A percentile compares a stretch with the other conserved stretches of the same genome.
These are phyloP conservation scores for Chytriomyces confervae DNA, from an alignment of 192 early-diverging fungal species.

Conservation along the genomic window DNA sequence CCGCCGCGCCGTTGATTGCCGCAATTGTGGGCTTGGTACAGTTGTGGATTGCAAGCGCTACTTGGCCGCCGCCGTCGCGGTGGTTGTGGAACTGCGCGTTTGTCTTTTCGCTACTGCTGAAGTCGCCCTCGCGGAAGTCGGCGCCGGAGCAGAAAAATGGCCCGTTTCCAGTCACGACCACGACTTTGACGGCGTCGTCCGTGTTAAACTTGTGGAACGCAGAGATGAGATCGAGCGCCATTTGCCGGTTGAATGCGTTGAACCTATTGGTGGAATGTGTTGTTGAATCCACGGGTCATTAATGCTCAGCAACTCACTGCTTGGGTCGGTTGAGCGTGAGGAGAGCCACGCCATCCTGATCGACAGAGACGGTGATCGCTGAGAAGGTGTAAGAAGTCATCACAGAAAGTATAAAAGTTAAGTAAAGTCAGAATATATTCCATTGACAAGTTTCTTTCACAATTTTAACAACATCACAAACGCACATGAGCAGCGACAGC, in stretches of 20 bases:
- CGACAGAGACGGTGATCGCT: neutral
- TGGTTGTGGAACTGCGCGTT: slow-evolving; percentile 10
- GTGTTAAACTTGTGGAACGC: slow-evolving; percentile 26
- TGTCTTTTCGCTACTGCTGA: neutral
- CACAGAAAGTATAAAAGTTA: neutral
- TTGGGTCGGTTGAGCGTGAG: neutral
- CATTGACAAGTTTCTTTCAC: neutral
- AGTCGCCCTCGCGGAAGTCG: slow-evolving; percentile 34
- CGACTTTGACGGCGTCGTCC: slow-evolving; percentile 37
- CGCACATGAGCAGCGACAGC: slow-evolving; percentile 3
- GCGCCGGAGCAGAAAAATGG: slow-evolving; percentile 37
- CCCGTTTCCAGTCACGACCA: slow-evolving; percentile 38
- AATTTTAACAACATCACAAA: neutral
- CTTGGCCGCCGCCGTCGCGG: slow-evolving; percentile 31
- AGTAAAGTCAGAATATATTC: neutral
- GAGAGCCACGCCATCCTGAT: neutral
- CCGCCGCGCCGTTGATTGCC: slow-evolving; percentile 35
- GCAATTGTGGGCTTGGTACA: slow-evolving; percentile 35
- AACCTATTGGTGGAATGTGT: neutral
- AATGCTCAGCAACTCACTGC: neutral
- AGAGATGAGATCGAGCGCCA: slow-evolving; percentile 10
- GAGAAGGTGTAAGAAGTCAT: neutral
- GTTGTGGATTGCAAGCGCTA: slow-evolving; percentile 24
- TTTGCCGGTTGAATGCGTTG: slow-evolving; percentile 18
- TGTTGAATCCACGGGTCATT: neutral